phyloP scores from a whole-genome alignment of 1,284 basidiomycete genomes.

The Apiotrichum domesticum region DNA sequence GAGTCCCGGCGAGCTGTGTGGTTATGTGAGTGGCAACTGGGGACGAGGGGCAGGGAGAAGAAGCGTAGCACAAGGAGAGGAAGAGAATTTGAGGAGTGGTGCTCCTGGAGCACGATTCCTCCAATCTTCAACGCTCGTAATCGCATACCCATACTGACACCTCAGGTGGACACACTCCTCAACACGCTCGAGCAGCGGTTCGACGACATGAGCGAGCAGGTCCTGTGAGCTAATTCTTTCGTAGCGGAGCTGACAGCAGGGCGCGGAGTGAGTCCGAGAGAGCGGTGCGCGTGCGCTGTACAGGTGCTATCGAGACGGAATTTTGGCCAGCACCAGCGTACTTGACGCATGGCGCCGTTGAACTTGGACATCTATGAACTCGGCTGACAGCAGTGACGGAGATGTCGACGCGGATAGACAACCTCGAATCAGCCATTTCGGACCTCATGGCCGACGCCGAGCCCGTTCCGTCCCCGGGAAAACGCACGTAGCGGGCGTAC shows the following conservation, averaged over 20 bases:
- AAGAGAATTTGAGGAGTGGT: no score
- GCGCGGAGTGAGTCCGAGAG: slow-evolving; percentile 25
- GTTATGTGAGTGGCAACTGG: slow-evolving; percentile 32
- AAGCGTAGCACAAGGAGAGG: neutral
- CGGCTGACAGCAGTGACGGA: slow-evolving; percentile 35
- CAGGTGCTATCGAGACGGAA: no score
- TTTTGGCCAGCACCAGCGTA: no score
- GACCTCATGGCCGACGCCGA: slow-evolving; percentile 39
- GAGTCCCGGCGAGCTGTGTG: slow-evolving; percentile 40
- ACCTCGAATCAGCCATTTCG: slow-evolving; percentile 42
- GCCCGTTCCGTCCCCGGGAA: slow-evolving; percentile 2
- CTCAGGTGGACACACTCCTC: slow-evolving; percentile 43
- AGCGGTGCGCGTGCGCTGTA: neutral
- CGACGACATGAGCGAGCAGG: slow-evolving; percentile 45
- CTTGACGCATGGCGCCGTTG: neutral
- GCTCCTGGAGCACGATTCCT: no score
- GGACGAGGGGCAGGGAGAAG: neutral
- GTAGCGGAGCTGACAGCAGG: slow-evolving; percentile 13
- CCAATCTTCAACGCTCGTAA: no score
- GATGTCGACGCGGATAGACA: slow-evolving; percentile 45
- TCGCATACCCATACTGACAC: neutral
- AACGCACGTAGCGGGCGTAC: no score
- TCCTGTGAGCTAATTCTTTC: slow-evolving; percentile 32
- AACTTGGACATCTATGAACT: neutral
- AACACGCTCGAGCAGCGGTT: slow-evolving; percentile 41